Conservation (phyloP, 148 eudicot genomes). For the Rhododendron ferrugineum region DNA sequence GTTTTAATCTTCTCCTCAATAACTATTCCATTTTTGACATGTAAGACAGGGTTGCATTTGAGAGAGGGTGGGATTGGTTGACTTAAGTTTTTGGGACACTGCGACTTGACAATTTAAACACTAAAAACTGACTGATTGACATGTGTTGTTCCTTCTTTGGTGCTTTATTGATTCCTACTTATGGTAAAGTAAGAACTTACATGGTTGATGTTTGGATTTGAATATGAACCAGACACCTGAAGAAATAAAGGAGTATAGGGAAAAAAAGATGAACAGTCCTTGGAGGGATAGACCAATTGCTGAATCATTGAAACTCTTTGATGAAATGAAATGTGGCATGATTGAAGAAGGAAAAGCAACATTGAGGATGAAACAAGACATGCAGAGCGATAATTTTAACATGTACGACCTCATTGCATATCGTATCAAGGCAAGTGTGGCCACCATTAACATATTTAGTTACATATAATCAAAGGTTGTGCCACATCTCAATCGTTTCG, state of each 20-base stretch:
- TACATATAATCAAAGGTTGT: not conserved
- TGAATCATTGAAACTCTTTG: conserved; percentile 72
- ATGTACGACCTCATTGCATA: conserved; percentile 99
- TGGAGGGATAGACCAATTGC: conserved; percentile 91
- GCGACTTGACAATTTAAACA: not conserved
- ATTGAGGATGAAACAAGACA: conserved; percentile 96
- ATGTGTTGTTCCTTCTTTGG: not conserved
- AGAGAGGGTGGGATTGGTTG: not conserved
- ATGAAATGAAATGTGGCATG: conserved; percentile 85
- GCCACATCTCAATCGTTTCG: conserved; percentile 7
- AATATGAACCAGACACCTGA: conserved; percentile 57
- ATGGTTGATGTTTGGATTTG: conserved; percentile 8
- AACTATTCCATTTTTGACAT: not conserved
- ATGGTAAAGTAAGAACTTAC: not conserved
- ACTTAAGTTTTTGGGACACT: not conserved
- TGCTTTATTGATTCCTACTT: not conserved
- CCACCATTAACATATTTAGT: not conserved
- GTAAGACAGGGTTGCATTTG: not conserved
- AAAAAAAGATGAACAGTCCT: conserved; percentile 91
- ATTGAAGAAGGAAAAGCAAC: conserved; percentile 98
- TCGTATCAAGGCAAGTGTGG: conserved; percentile 81
- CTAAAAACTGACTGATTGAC: not conserved
- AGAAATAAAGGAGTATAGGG: conserved; percentile 83
- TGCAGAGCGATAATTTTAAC: conserved; percentile 87
- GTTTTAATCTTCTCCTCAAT: not conserved